Base-by-base conservation (phyloP, 441 rosid species). In the Croton laevigatus region DNA sequence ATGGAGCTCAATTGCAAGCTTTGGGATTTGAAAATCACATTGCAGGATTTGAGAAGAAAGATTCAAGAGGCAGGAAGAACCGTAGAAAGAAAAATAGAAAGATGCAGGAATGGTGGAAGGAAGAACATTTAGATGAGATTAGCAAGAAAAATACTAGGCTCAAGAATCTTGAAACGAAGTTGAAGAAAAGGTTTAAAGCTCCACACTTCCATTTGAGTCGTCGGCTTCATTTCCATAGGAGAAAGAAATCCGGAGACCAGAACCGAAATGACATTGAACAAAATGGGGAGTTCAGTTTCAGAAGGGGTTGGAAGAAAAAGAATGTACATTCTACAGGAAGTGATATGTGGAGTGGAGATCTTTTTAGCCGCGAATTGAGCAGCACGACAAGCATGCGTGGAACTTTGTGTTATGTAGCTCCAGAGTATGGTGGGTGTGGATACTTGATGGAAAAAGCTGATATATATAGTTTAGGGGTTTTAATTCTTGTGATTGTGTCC, bases 371-470 rank as follows among this genome's bases (percentile, higher is more conserved):
- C 0, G 99, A 94, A 76, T 77, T 94, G 59, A 95, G 99, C 83
- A 95, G 99, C 91, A 95, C 99, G 5, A 94, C 99, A 3, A 91
- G 99, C 87, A 89, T 95, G 98, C 87, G 97, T 76, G 98, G 98
- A 0, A 95, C 99, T 19, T 61, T 95, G 75, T 95, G 99, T 62
- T 95, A 95, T 79, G 90, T 91, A 42, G 99, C 97, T 5, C 99
- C 97, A 0, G 99, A 95, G 72, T 85, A 87, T 44, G 90, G 98
- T 57, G 91, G 94, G 11, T 89, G 88, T 53, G 97, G 97, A 27
- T 89, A 87, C 79, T 71, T 92, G 72, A 84, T 92, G 88, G 99
- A 92, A 91, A 95, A 95, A 81, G 93, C 94, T 0, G 99, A 95
- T 80, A 85, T 95, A 66, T 95, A 95, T 80, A 92, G 97, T 75